Base-by-base conservation (phyloP, 2,329 filamentous ascomycete genomes). In the Colletotrichum kahawae region DNA sequence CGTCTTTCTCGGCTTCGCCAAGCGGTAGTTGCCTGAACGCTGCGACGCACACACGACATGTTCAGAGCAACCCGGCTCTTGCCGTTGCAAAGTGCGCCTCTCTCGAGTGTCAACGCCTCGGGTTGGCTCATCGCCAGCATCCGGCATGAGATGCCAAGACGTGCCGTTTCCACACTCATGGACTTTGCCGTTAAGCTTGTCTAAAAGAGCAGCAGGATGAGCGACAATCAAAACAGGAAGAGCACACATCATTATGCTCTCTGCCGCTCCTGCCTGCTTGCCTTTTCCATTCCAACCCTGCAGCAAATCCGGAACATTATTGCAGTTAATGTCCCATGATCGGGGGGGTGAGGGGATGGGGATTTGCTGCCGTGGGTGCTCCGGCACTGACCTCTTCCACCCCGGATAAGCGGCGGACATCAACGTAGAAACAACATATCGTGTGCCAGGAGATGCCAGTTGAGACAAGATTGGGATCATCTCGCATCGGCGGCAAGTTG, bases 291-390 rank as follows among this genome's bases (percentile, higher is more conserved):
- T 14, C 36, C 18, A 74, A 71, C 76, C 75, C 76, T 77, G 76
- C 51, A 71, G 76, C n/a, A 75, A 75, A 77, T 77, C 76, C 76
- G 76, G 76, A 75, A 77, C 71, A 77, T 76, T 73, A 68, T 68
- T 57, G 69, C 67, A 67, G 29, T 67, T 54, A 62, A 71, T 67
- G 71, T 56, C 67, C 73, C 73, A 63, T 69, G 48, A 65, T 73
- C 70, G 43, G 62, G 68, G 68, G 51, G 24, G 43, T 54, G 67
- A 43, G 3, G 29, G 43, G 12, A 36, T 27, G 18, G 21, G 33
- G 36, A 16, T 62, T 59, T 65, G 36, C 34, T 65, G 24, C 66
- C 4, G 48, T 70, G 38, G 48, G 14, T 57, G 36, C 33, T 72
- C 38, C 38, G 38, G 43, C 27, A 36, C 33, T 63, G 43, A 34